Evolutionary conservation across 352 stramenopile genomes (phyloP).

Genomic region (Phytophthora agathidicida): DNA sequence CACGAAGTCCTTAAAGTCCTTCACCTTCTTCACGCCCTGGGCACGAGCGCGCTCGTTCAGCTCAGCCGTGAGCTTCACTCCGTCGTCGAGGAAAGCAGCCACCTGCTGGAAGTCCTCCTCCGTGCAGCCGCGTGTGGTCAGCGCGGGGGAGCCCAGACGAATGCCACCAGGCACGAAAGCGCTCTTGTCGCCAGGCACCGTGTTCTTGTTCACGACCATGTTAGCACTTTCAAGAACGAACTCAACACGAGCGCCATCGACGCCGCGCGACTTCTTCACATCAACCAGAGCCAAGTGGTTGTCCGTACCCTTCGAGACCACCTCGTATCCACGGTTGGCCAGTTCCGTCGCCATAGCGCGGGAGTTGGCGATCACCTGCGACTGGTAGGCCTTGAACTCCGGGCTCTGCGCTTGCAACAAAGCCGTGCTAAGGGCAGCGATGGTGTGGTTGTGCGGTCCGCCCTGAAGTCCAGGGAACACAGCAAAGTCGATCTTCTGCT

Average conservation of each 20-base stretch:
- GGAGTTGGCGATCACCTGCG: constrained; percentile 94
- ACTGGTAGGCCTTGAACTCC: constrained; percentile 98
- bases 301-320: constrained; percentile 98
- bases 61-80: constrained; percentile 92
- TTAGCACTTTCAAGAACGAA: constrained; percentile 96
- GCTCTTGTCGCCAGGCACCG: constrained; percentile 96
- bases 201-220: constrained; percentile 99
- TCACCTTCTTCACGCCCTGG: constrained; percentile 96
- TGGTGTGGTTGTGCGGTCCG: constrained; percentile 99
- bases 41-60: constrained; percentile 90
- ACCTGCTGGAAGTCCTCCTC: constrained; percentile 96
- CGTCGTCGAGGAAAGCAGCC: constrained; percentile 95
- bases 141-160: constrained; percentile 95
- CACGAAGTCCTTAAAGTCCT: constrained; percentile 88
- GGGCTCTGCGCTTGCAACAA: constrained; percentile 95
- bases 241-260: constrained; percentile 96
- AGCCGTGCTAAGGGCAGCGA: constrained; percentile 97
- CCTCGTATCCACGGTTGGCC: constrained; percentile 91
- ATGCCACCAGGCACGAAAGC: constrained; percentile 97
- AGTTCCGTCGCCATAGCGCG: constrained; percentile 91
- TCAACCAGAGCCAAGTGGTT: constrained; percentile 99
- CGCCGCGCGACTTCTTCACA: constrained; percentile 94
- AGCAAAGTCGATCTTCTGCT: constrained; percentile 99
- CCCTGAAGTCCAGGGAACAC: constrained; percentile 99
- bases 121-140: constrained; percentile 95